phyloP scores from a whole-genome alignment of 129 eudicot genomes.

The Mikania micrantha region DNA sequence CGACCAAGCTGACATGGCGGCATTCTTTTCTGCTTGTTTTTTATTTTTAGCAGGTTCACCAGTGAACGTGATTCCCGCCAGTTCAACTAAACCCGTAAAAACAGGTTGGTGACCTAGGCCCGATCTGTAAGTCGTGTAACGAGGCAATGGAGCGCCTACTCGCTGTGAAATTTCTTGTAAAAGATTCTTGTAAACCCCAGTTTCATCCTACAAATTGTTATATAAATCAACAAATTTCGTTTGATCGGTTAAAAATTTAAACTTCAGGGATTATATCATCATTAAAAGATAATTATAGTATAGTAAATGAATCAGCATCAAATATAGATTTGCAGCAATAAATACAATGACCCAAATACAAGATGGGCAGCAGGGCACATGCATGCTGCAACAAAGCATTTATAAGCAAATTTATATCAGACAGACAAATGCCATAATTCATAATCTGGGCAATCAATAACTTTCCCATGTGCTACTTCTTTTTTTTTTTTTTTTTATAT shows the following conservation, averaged over 20 bases:
- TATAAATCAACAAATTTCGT: neutral
- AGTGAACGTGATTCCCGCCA: slow-evolving; percentile 61
- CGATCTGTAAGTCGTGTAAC: slow-evolving; percentile 62
- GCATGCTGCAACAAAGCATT: slow-evolving; percentile 39
- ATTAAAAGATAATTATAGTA: neutral
- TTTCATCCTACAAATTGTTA: slow-evolving; percentile 54
- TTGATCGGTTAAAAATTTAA: neutral
- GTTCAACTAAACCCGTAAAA: slow-evolving; percentile 60
- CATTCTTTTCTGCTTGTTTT: slow-evolving; percentile 82
- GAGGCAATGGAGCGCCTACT: slow-evolving; percentile 77
- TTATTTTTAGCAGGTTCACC: slow-evolving; percentile 80
- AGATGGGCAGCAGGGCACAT: slow-evolving; percentile 36
- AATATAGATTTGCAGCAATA: slow-evolving; percentile 24
- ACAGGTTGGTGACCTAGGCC: slow-evolving; percentile 78
- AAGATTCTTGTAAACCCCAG: slow-evolving; percentile 83
- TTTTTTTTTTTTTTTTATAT: neutral
- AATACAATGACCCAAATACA: slow-evolving; percentile 23
- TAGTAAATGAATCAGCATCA: neutral
- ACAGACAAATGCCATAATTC: slow-evolving; percentile 38
- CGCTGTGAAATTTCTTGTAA: slow-evolving; percentile 78
- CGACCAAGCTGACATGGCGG: slow-evolving; percentile 83
- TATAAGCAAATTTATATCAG: slow-evolving; percentile 35
- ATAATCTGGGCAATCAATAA: slow-evolving; percentile 27
- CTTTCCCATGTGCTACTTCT: slow-evolving; percentile 35
- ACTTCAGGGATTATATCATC: neutral